Conservation (phyloP, 352 stramenopile species). For the Pythium graminicola region DNA sequence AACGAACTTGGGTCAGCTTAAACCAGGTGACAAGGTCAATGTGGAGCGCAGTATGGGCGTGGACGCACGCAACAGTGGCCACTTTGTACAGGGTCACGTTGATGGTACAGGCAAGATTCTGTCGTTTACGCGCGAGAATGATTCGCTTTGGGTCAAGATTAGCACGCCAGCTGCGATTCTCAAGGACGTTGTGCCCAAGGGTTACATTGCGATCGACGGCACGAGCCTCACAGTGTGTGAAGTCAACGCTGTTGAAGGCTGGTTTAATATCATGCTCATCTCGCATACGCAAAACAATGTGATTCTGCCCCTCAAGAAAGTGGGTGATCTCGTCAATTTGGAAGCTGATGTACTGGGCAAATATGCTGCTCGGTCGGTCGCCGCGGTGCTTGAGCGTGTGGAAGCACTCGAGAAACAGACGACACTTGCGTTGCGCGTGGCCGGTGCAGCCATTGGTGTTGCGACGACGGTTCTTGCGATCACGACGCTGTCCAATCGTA, state of each 20-base stretch:
- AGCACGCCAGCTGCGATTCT: conserved; percentile 72
- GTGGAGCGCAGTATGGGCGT: conserved; percentile 87
- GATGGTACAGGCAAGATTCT: conserved; percentile 93
- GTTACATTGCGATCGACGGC: conserved; percentile 98
- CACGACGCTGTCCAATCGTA: conserved; percentile 23
- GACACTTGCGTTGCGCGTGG: conserved; percentile 31
- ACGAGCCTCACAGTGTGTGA: conserved; percentile 97
- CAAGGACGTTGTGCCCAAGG: conserved; percentile 87
- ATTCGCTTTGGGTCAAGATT: conserved; percentile 96
- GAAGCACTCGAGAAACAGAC: conserved; percentile 53
- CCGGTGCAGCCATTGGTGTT: conserved; percentile 26
- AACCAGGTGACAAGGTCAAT: conserved; percentile 91
- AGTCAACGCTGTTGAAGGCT: conserved; percentile 60
- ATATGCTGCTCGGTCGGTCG: conserved; percentile 82
- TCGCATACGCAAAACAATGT: conserved; percentile 97
- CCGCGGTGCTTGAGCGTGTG: conserved; percentile 45
- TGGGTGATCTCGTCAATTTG: conserved; percentile 87
- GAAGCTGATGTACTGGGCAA: conserved; percentile 91
- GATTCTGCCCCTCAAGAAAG: conserved; percentile 90
- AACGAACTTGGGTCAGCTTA: conserved; percentile 85
- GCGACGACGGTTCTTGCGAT: conserved; percentile 23
- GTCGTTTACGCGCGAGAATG: conserved; percentile 85
- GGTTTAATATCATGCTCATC: conserved; percentile 99
- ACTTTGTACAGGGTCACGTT: conserved; percentile 99
- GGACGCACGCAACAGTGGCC: conserved; percentile 93